Evolutionary conservation across 306 rosid species (phyloP).

Genomic region (Inga leiocalycina): DNA sequence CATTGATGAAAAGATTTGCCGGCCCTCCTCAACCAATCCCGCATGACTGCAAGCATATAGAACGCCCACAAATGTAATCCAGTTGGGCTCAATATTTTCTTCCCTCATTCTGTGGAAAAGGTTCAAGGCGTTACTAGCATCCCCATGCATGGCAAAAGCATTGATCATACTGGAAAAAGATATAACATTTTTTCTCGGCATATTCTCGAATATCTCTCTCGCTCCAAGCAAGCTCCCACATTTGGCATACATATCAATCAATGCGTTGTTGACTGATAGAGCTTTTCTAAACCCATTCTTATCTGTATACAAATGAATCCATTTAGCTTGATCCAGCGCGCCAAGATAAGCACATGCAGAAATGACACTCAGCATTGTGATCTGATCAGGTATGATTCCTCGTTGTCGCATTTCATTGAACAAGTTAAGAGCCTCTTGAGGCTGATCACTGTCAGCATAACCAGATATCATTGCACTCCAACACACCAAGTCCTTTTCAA

Average conservation of each 20-base stretch:
- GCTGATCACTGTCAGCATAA: constrained; percentile 57
- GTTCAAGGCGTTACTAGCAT: constrained; percentile 58
- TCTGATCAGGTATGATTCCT: constrained; percentile 50
- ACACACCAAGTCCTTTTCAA: constrained; percentile 56
- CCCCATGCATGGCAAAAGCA: constrained; percentile 82
- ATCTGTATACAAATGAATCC: constrained; percentile 48
- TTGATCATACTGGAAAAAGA: constrained; percentile 55
- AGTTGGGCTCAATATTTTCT: constrained; percentile 62
- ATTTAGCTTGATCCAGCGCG: constrained; percentile 53
- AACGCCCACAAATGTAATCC: constrained; percentile 80
- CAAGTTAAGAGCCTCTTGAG: constrained; percentile 64
- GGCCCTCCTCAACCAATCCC: constrained; percentile 74
- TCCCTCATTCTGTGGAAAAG: constrained; percentile 67
- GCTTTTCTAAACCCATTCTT: constrained; percentile 48
- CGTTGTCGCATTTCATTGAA: constrained; percentile 50
- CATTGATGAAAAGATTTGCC: constrained; percentile 65
- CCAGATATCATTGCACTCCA: constrained; percentile 72
- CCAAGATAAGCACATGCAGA: constrained; percentile 68
- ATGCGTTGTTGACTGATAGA: constrained; percentile 51
- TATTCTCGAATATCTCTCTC: constrained; percentile 55
- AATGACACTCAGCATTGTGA: constrained; percentile 61
- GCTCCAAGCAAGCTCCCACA: constrained; percentile 70
- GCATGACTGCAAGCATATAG: constrained; percentile 94
- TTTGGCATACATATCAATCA: constrained; percentile 69
- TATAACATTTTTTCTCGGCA: constrained; percentile 11